Evolutionary conservation across 2,329 filamentous ascomycete genomes (phyloP).

Genomic region (Cryphonectria parasitica): DNA sequence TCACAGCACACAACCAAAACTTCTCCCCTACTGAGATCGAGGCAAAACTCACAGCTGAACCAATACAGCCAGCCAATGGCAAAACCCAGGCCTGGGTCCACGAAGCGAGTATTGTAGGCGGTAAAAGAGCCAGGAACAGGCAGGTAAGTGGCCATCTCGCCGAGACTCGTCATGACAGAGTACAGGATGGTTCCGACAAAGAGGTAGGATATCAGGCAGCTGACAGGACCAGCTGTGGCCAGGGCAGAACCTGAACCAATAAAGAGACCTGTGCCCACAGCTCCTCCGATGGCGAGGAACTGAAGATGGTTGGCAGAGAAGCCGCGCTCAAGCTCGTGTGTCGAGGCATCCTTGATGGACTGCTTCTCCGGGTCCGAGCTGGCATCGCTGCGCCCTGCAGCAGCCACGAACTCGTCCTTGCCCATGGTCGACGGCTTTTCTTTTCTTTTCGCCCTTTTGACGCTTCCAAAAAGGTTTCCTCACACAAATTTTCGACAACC

Average conservation of each 20-base stretch:
- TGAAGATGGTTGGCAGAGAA: conserved; percentile 46
- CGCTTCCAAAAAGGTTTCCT: neutral
- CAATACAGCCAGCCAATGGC: conserved; percentile 85
- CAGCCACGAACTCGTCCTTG: conserved; percentile 22
- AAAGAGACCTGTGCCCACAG: conserved; percentile 54
- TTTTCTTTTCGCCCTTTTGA: too few relatives aligned
- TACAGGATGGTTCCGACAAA: conserved; percentile 69
- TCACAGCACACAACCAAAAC: too few relatives aligned
- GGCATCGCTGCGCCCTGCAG: conserved; percentile 22
- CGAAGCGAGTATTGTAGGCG: conserved; percentile 74
- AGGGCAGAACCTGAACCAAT: conserved; percentile 65
- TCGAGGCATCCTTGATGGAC: conserved; percentile 23
- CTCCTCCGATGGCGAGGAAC: conserved; percentile 49
- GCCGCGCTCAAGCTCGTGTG: conserved; percentile 27
- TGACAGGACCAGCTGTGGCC: conserved; percentile 62
- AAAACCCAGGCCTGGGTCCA: conserved; percentile 74
- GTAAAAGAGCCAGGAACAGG: conserved; percentile 41
- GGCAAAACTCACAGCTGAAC: conserved; percentile 63
- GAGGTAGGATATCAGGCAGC: conserved; percentile 60
- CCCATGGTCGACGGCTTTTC: conserved; percentile 12
- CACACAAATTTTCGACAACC: neutral
- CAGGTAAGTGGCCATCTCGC: conserved; percentile 62
- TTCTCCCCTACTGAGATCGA: neutral
- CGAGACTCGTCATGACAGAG: conserved; percentile 70
- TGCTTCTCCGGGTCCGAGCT: conserved; percentile 29